Base-by-base conservation (phyloP, 129 eudicot species). In the Glebionis coronaria region DNA sequence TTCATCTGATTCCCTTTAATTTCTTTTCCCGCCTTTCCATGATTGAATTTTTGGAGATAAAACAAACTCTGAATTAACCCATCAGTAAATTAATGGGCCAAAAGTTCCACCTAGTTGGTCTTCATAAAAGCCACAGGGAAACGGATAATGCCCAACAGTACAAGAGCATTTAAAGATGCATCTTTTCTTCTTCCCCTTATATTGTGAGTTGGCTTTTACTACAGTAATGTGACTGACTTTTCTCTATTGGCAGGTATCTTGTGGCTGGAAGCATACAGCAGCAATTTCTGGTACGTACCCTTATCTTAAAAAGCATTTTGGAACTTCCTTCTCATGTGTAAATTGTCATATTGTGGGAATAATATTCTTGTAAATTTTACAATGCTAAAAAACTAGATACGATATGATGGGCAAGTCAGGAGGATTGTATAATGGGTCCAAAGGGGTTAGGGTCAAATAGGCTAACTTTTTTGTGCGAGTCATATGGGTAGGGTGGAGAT, bases 241-340 rank as follows among this genome's bases (percentile, higher is more conserved):
- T 77, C 56, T 58, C 50, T n/a, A 69, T 68, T 19, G 53, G 12
- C 87, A 93, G 99, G 93, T 93, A 27, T 89, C 99, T 21, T 93
- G 99, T 75, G 99, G 99, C 67, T 93, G 99, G 99, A 93, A 93
- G 95, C 99, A 93, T 69, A 93, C 99, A 55, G 99, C 99, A 27
- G 99, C 97, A 45, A 81, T 93, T 67, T 82, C 92, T 81, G 99
- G 99, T 89, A 76, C 55, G 81, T 42, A 25, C 16, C 28, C 59
- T 61, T 60, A 68, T 67, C 55, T 9, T 61, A 46, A 57, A 57
- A 57, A 58, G 50, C 75, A 47, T 27, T 65, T 29, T 49, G 58
- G 12, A 71, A 13, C 67, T 25, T 50, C 62, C 62, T 56, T 69
- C 4, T 47, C 12, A 9, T 27, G 70, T 27, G 13, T 47, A 25